Evolutionary conservation across 2,329 filamentous ascomycete species (phyloP).

Genomic region (Xylaria sp.): DNA sequence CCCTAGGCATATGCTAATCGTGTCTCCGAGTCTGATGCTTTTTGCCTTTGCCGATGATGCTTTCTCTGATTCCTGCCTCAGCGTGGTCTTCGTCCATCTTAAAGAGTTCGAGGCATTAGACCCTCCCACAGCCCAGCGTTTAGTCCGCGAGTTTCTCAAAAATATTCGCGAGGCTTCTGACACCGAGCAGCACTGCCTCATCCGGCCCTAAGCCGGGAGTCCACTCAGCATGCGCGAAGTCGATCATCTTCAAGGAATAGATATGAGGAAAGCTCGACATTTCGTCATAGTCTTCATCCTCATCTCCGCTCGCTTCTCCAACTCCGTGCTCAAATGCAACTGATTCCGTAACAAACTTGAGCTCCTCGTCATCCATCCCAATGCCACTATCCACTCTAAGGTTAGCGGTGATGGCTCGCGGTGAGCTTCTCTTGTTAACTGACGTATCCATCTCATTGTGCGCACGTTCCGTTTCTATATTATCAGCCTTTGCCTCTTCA

Average conservation of each 20-base stretch:
- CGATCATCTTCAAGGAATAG: slow-evolving; percentile 86
- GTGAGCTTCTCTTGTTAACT: slow-evolving; percentile 41
- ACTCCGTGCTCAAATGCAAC: slow-evolving; percentile 31
- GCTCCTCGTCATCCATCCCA: slow-evolving; percentile 59
- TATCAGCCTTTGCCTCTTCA: slow-evolving; percentile 61
- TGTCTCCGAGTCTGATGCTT: slow-evolving; percentile 19
- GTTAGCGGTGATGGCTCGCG: slow-evolving; percentile 46
- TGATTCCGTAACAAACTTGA: slow-evolving; percentile 41
- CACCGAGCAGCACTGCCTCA: slow-evolving; percentile 80
- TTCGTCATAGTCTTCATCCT: slow-evolving; percentile 63
- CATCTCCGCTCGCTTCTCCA: slow-evolving; percentile 57
- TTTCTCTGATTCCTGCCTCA: slow-evolving; percentile 3
- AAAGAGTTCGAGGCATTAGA: background rate
- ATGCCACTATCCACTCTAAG: slow-evolving; percentile 67
- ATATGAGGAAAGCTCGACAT: slow-evolving; percentile 65
- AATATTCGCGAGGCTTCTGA: slow-evolving; percentile 76
- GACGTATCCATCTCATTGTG: slow-evolving; percentile 52
- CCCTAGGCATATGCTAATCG: slow-evolving; percentile 10
- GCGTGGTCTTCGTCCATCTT: background rate
- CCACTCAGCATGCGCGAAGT: slow-evolving; percentile 94
- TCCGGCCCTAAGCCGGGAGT: slow-evolving; percentile 84
- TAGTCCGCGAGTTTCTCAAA: slow-evolving; percentile 70
- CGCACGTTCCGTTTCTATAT: slow-evolving; percentile 13
- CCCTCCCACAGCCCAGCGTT: slow-evolving; percentile 3
- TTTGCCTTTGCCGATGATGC: slow-evolving; percentile 11